Evolutionary conservation across 2,329 filamentous ascomycete species (phyloP).

Genomic region (Chrysoporthe austroafricana): DNA sequence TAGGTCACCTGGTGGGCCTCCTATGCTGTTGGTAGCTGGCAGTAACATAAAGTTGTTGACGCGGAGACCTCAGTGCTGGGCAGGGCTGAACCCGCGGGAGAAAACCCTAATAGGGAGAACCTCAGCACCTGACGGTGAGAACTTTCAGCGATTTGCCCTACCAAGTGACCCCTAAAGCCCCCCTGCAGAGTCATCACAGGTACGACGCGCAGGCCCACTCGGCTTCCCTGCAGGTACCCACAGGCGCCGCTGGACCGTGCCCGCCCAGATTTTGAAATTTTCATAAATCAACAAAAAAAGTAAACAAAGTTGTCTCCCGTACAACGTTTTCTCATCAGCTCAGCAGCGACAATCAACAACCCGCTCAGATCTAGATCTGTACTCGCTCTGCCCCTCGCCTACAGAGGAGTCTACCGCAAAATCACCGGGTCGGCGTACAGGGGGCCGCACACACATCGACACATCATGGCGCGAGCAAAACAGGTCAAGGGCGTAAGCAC

Average conservation of each 20-base stretch:
- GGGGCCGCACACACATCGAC: neutral
- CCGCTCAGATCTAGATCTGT: neutral
- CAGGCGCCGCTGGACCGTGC: constrained; percentile 23
- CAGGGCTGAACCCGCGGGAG: neutral
- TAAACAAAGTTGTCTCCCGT: neutral
- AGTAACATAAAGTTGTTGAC: neutral
- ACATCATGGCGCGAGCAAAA: constrained; percentile 19
- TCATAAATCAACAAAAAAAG: constrained; percentile 10
- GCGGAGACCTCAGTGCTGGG: neutral
- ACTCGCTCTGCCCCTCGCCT: neutral
- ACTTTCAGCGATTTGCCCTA: neutral
- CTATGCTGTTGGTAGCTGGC: neutral
- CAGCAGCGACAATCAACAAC: too few species aligned
- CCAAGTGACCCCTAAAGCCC: neutral
- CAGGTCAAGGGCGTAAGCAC: constrained; percentile 6
- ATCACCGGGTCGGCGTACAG: neutral
- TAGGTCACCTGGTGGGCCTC: neutral
- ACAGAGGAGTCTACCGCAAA: neutral
- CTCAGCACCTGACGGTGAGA: neutral
- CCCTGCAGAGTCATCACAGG: neutral
- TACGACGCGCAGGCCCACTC: neutral
- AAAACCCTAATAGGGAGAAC: neutral
- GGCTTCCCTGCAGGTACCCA: constrained; percentile 14
- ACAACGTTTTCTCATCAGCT: neutral
- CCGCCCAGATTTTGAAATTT: constrained; percentile 24